Percentiles rank a stretch among this genome's conserved stretches.
phyloP scores from a whole-genome alignment of 2,329 filamentous ascomycete genomes.

The Penicillium sp. region DNA sequence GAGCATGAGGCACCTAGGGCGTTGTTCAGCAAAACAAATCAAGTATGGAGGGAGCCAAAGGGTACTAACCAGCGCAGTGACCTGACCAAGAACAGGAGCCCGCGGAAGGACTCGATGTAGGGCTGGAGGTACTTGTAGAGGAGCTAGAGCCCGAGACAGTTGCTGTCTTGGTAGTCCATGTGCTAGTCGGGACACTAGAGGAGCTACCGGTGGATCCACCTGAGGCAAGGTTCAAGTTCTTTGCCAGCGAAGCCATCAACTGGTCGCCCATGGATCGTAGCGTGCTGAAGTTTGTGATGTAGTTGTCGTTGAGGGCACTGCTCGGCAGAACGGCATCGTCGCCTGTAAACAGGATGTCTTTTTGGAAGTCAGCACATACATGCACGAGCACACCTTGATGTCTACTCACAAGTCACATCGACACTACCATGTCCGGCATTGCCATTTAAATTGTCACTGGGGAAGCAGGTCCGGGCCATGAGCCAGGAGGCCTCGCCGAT shows the following conservation, averaged over 20 bases:
- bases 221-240: constrained; percentile 19
- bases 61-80: constrained; percentile 21
- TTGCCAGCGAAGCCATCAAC: constrained; percentile 22
- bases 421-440: constrained; percentile 24
- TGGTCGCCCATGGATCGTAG: constrained; percentile 28
- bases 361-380: not conserved
- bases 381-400: too few relatives aligned
- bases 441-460: constrained; percentile 28
- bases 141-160: not conserved
- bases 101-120: too few relatives aligned
- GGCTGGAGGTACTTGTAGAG: too few relatives aligned
- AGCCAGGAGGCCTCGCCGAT: constrained; percentile 36
- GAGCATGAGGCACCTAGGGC: constrained; percentile 14
- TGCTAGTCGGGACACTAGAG: not conserved
- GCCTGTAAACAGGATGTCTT: constrained; percentile 35
- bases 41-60: not conserved
- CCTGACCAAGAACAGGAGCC: constrained; percentile 19
- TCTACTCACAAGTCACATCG: constrained; percentile 32
- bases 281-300: constrained; percentile 23
- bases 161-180: constrained; percentile 1
- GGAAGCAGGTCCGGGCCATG: constrained; percentile 36
- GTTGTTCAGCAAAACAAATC: not conserved
- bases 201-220: constrained; percentile 3
- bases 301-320: constrained; percentile 23
- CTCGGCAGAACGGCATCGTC: constrained; percentile 25